Base-by-base conservation (phyloP, 345 rosid species). In the Syzygium aqueum region DNA sequence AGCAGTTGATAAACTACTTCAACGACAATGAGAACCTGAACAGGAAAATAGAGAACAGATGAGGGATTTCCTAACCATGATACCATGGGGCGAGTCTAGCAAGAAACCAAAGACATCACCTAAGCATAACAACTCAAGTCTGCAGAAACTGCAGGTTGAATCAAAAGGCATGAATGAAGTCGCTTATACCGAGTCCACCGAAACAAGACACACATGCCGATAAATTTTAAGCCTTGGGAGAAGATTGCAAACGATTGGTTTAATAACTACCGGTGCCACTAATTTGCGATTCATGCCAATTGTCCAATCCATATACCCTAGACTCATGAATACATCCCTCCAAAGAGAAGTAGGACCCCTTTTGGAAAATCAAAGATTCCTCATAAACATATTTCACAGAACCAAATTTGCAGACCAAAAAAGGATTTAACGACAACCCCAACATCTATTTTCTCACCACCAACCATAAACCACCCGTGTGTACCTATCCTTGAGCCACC, bases 401-500 rank as follows among this genome's bases (percentile, higher is more conserved):
- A 85, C 51, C 46, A 63, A 67, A 19, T 50, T 46, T n/a, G 51
- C 33, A 37, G 54, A 17, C 28, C 80, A 27, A 63, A 19, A 50
- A 52, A 49, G 37, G 30, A 63, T 14, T 25, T 46, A 10, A 52
- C 67, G 10, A 7, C 28, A 85, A 59, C 73, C 51, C 28, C 85
- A 77, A 46, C 50, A 27, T 10, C 57, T 17, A 21, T 80, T 23
- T 63, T 84, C 27, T 94, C 96, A 96, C 92, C 97, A 92, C 98
- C 98, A 97, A 12, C 98, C 99, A 92, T 97, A 91, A 67, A 96
- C 93, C 50, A 92, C 94, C 51, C 90, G 96, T 10, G 95, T 90
- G 89, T 94, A 97, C 89, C 94, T 94, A 87, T 92, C 94, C 90
- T 97, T 97, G 51, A 97, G 93, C 99, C 99, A 97, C 90, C 99